phyloP scores from a whole-genome alignment of 257 asterid species.

The Nicotiana attenuata region DNA sequence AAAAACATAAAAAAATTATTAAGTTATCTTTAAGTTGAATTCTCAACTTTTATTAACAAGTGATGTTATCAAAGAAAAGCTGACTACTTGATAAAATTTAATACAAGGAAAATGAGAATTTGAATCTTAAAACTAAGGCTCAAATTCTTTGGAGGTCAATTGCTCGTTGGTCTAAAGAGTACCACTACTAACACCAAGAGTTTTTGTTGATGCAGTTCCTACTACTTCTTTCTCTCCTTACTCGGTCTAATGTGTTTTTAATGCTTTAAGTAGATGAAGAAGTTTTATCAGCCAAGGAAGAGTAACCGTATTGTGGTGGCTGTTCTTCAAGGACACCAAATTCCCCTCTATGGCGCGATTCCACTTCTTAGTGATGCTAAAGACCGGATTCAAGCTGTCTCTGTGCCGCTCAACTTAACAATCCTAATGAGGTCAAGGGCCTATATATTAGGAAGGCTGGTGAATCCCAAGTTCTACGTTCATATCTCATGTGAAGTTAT shows the following conservation, averaged over 20 bases:
- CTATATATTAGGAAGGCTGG: conserved; percentile 69
- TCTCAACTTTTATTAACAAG: too few species aligned
- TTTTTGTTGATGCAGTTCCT: background rate
- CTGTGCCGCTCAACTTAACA: conserved; percentile 68
- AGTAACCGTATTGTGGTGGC: conserved; percentile 46
- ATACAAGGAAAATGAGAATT: too few species aligned
- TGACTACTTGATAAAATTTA: too few species aligned
- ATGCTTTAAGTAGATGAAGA: conserved; percentile 39
- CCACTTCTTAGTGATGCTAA: conserved; percentile 37
- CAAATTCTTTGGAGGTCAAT: too few species aligned
- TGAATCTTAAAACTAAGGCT: too few species aligned
- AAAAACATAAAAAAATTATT: too few species aligned
- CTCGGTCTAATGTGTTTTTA: background rate
- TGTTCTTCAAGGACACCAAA: conserved; percentile 56
- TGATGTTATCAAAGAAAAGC: too few species aligned
- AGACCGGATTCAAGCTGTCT: conserved; percentile 30
- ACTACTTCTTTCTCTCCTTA: background rate
- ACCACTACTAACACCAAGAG: background rate
- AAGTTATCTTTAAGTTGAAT: too few species aligned
- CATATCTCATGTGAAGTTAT: conserved; percentile 42
- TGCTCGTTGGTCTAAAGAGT: too few species aligned
- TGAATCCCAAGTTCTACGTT: conserved; percentile 54
- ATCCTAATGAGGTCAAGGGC: conserved; percentile 69
- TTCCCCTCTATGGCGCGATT: conserved; percentile 86
- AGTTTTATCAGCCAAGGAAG: conserved; percentile 66